Evolutionary conservation across 73 alveolate genomes (phyloP), one percentile per base, ranked within the genome.

Genomic region (Breviolum minutum): DNA sequence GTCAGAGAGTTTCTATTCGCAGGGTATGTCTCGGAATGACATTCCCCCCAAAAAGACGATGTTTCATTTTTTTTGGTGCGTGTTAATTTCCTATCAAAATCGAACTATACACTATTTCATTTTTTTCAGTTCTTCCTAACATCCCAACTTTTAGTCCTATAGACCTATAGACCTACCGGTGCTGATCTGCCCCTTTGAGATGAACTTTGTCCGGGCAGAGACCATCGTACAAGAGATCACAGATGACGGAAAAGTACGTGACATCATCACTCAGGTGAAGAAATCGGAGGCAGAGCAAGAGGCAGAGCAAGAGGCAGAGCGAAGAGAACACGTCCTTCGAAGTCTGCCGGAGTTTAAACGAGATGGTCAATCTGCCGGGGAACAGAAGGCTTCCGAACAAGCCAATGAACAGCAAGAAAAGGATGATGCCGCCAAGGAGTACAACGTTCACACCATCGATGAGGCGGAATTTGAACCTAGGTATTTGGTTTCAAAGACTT

Each of bases 171-270:
- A 68, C 77, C 24, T 68, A 22, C 8, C 8, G 77, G 77, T 22
- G 77, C 24, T 68, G n/a, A 68, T 14, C 54, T 40, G 54, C 54
- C 54, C 54, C 54, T 40, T 40, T 40, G 54, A 40, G 54, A 92
- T 92, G 98, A 92, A 92, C 71, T 92, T 92, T 89, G 98, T 92
- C 26, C 98, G 98, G 3, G 98, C 98, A 5, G 98, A 92, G 27
- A 92, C 98, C 29, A 61, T 92, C 69, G 98, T 92, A 80, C 98
- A 92, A 79, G 98, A 92, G 90, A 92, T 92, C 86, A 92, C 98
- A 6, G 96, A 74, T 74, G 96, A 90, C 54, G 96, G 96, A n/a
- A 90, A 90, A 70, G 96, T 90, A 8, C 96, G 96, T 20, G 96
- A 90, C 87, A 90, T 90, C 96, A 74, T 90, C 63, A 90, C 96